Evolutionary conservation across 2,329 filamentous ascomycete genomes (phyloP).

Genomic region (Leptographium procerum): DNA sequence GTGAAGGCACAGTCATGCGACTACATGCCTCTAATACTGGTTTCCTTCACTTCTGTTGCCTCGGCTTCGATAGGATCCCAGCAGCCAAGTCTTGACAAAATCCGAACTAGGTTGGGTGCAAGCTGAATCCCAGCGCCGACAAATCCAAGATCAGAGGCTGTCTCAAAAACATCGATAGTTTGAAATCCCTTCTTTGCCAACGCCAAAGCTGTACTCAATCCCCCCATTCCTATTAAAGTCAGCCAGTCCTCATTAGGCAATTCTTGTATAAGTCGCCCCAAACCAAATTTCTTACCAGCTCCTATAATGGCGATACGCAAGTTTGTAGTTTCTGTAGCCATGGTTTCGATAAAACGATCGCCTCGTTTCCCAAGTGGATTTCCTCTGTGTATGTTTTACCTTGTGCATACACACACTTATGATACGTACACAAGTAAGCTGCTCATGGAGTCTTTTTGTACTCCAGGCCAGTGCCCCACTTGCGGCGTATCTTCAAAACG

Average conservation of each 20-base stretch:
- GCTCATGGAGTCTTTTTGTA: background rate
- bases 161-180: conserved; percentile 63
- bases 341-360: background rate
- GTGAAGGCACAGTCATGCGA: background rate
- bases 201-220: conserved; percentile 58
- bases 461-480: background rate
- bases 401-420: no score
- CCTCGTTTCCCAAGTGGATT: no score
- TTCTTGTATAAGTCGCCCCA: no score
- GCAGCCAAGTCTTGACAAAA: conserved; percentile 60
- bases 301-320: conserved; percentile 21
- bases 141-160: conserved; percentile 61
- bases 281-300: conserved; percentile 19
- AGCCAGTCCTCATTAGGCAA: background rate
- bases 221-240: conserved; percentile 55
- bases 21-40: conserved; percentile 54
- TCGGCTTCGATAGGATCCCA: conserved; percentile 61
- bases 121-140: conserved; percentile 78
- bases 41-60: conserved; percentile 58
- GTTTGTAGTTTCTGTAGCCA: conserved; percentile 1
- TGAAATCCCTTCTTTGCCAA: conserved; percentile 66
- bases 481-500: background rate
- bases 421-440: background rate
- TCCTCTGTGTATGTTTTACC: background rate
- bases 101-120: conserved; percentile 69